Evolutionary conservation across 495 filamentous ascomycete species (phyloP).

Genomic region (Penicillium turbatum): DNA sequence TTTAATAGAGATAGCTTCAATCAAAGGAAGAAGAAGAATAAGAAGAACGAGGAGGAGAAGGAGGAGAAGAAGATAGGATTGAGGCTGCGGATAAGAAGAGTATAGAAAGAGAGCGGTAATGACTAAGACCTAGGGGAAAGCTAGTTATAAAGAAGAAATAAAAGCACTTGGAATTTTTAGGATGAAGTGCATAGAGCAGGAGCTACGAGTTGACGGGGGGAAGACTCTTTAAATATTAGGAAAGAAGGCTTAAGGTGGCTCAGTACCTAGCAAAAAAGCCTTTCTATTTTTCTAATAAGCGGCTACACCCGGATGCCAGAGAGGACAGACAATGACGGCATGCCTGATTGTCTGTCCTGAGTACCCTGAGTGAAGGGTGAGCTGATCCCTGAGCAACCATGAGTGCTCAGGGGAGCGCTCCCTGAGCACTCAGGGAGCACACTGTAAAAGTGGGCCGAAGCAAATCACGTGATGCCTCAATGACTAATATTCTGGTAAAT

Average conservation of each 20-base stretch:
- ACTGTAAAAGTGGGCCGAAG: conserved; percentile 1
- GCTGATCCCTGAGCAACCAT: conserved; percentile 8
- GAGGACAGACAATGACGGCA: conserved; percentile 2
- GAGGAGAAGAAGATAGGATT: not conserved
- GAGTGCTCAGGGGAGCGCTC: conserved; percentile 4
- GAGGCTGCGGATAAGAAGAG: too few species aligned
- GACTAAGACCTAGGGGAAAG: not conserved
- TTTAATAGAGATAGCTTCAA: too few species aligned
- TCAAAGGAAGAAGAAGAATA: not conserved
- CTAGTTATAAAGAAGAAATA: not conserved
- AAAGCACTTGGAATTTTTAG: not conserved
- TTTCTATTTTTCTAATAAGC: conserved; percentile 1
- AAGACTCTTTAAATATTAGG: conserved; percentile 8
- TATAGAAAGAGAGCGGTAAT: conserved; percentile 2
- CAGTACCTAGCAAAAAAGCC: not conserved
- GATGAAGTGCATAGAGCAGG: not conserved
- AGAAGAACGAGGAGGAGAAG: too few species aligned
- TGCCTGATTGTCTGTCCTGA: conserved; percentile 5
- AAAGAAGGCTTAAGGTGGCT: not conserved
- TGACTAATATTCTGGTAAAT: conserved; percentile 8
- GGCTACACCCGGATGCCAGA: conserved; percentile 4
- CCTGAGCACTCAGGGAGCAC: conserved; percentile 3
- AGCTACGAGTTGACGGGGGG: not conserved
- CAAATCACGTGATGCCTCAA: not conserved
- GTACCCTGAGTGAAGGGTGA: conserved; percentile 3